Conservation (phyloP, 2,329 filamentous ascomycete species). For the Mycosphaerella sp. region DNA sequence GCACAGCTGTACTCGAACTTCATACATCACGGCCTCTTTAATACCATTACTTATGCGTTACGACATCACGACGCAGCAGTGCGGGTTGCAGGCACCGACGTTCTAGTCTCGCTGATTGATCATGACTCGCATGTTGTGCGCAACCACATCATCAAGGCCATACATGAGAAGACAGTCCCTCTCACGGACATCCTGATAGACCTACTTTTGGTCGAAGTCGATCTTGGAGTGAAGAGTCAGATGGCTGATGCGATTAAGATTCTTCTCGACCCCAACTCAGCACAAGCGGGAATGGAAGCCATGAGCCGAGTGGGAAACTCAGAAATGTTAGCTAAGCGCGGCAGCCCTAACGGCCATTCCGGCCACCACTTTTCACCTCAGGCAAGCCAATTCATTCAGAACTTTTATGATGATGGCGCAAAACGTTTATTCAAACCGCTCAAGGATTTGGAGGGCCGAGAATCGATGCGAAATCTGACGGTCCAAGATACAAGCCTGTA, state of each 20-base stretch:
- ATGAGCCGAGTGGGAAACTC: conserved; percentile 54
- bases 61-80: conserved; percentile 78
- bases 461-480: conserved; percentile 51
- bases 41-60: conserved; percentile 86
- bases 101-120: conserved; percentile 88
- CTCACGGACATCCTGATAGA: conserved; percentile 91
- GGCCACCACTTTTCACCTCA: conserved; percentile 47
- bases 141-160: conserved; percentile 84
- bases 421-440: conserved; percentile 81
- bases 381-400: conserved; percentile 76
- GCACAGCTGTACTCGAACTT: conserved; percentile 85
- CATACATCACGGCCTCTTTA: conserved; percentile 75
- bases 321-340: conserved; percentile 61
- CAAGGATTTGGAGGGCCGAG: conserved; percentile 65
- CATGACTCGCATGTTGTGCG: conserved; percentile 94
- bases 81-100: conserved; percentile 86
- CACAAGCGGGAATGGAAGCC: conserved; percentile 54
- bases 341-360: conserved; percentile 18
- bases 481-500: conserved; percentile 87
- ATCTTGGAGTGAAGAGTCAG: conserved; percentile 91
- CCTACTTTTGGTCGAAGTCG: conserved; percentile 80
- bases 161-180: conserved; percentile 77
- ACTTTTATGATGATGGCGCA: conserved; percentile 85
- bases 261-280: conserved; percentile 67
- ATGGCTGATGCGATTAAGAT: conserved; percentile 94